phyloP scores from a whole-genome alignment of 306 rosid genomes.

The Quercus glauca region DNA sequence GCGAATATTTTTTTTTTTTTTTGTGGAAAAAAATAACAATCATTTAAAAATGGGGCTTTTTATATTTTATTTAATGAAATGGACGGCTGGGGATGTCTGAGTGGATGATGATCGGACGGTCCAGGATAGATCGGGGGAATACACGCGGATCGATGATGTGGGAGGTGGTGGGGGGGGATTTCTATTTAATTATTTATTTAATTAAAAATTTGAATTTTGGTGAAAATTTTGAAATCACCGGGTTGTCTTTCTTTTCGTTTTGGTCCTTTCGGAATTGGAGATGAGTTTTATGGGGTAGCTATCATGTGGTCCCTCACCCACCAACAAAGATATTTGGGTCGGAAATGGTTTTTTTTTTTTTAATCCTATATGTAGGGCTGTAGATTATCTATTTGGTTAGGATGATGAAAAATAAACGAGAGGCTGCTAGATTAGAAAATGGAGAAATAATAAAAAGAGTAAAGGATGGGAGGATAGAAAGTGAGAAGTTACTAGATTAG shows the following conservation, averaged over 20 bases:
- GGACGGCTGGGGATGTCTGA: constrained; percentile 47
- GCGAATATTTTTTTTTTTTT: neutral
- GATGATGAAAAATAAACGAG: no score
- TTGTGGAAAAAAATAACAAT: neutral
- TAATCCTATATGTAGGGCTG: neutral
- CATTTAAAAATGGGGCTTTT: neutral
- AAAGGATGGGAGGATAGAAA: no score
- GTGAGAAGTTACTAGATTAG: no score
- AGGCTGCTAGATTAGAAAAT: neutral
- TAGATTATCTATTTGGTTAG: neutral
- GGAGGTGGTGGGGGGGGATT: neutral
- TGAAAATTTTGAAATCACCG: neutral
- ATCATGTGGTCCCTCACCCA: constrained; percentile 1
- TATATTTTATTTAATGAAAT: constrained; percentile 18
- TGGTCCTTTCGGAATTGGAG: constrained; percentile 4
- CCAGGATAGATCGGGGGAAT: neutral
- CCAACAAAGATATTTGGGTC: constrained; percentile 3
- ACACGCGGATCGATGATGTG: constrained; percentile 69
- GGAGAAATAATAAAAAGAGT: no score
- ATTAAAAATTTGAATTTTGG: neutral
- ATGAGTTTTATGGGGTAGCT: neutral
- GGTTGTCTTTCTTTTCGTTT: constrained; percentile 3
- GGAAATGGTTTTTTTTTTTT: neutral
- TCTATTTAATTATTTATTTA: neutral
- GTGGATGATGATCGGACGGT: constrained; percentile 38